Percentiles rank a stretch among this genome's conserved stretches.
Conservation (phyloP, 768 basidiomycete genomes). For the Hygrophoropsis aurantiaca region DNA sequence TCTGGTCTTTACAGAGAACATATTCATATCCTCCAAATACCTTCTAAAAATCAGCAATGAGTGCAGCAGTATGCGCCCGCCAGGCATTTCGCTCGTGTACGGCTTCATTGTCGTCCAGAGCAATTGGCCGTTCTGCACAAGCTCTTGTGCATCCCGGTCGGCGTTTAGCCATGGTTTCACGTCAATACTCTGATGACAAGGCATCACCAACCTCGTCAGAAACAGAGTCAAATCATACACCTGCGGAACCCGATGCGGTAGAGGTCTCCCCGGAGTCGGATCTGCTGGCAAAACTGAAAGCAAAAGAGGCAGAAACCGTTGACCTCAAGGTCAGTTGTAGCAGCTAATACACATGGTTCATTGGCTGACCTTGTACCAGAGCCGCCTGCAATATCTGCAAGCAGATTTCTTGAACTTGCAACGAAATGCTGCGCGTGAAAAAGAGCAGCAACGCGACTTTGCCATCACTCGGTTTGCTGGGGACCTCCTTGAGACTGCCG, state of each 20-base stretch:
- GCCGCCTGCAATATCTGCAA: conserved; percentile 86
- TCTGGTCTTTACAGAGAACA: conserved; percentile 1
- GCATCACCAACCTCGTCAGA: conserved; percentile 29
- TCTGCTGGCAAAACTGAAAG: conserved; percentile 60
- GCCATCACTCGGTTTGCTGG: conserved; percentile 89
- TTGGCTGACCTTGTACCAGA: conserved; percentile 42
- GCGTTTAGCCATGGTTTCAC: conserved; percentile 23
- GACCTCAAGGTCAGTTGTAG: conserved; percentile 71
- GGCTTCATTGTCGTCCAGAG: conserved; percentile 51
- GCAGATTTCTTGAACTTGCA: conserved; percentile 97
- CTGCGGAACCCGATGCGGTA: conserved; percentile 17
- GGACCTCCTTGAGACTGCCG: conserved; percentile 88
- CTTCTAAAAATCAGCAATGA: conserved; percentile 39
- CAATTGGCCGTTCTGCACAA: conserved; percentile 38
- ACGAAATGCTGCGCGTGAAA: conserved; percentile 87
- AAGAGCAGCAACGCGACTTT: conserved; percentile 89
- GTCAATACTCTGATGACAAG: conserved; percentile 63
- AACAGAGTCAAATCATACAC: conserved; percentile 12
- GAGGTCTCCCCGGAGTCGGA: conserved; percentile 37
- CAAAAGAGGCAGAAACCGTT: conserved; percentile 77
- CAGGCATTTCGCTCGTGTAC: conserved; percentile 60
- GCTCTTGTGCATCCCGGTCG: conserved; percentile 25
- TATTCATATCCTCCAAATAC: background rate
- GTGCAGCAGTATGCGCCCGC: conserved; percentile 48
- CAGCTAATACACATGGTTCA: background rate